phyloP scores from a whole-genome alignment of 306 rosid species.

The Lotus japonicus region DNA sequence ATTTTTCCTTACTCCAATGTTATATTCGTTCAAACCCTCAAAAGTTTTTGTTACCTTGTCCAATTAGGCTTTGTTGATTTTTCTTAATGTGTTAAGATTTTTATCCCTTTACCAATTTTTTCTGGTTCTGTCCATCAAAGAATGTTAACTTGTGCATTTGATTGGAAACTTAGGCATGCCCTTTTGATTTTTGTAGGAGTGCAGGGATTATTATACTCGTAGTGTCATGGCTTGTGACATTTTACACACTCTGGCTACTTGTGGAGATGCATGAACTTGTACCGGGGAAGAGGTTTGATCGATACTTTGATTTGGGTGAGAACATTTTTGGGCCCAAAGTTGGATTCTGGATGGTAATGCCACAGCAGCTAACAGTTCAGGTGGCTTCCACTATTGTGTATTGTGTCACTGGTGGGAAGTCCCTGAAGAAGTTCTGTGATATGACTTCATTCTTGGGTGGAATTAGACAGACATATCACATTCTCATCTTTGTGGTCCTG shows the following conservation, averaged over 20 bases:
- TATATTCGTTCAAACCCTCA: too few relatives aligned
- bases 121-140: too few relatives aligned
- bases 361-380: constrained; percentile 50
- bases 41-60: too few relatives aligned
- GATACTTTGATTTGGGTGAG: constrained; percentile 53
- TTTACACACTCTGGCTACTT: constrained; percentile 59
- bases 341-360: constrained; percentile 51
- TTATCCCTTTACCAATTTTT: too few relatives aligned
- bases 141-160: not conserved
- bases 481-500: constrained; percentile 25
- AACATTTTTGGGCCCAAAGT: constrained; percentile 38
- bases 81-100: too few relatives aligned
- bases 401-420: constrained; percentile 62
- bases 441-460: not conserved
- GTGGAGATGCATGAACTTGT: constrained; percentile 48
- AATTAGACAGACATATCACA: constrained; percentile 40
- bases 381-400: constrained; percentile 56
- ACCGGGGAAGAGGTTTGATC: constrained; percentile 47
- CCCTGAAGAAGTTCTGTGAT: constrained; percentile 50
- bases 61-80: too few relatives aligned
- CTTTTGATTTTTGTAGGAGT: constrained; percentile 25
- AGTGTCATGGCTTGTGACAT: constrained; percentile 52
- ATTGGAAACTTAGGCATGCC: not conserved
- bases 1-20: too few relatives aligned
- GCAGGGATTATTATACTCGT: constrained; percentile 33